phyloP scores from a whole-genome alignment of 345 rosid species.

The Populus pruinosa region DNA sequence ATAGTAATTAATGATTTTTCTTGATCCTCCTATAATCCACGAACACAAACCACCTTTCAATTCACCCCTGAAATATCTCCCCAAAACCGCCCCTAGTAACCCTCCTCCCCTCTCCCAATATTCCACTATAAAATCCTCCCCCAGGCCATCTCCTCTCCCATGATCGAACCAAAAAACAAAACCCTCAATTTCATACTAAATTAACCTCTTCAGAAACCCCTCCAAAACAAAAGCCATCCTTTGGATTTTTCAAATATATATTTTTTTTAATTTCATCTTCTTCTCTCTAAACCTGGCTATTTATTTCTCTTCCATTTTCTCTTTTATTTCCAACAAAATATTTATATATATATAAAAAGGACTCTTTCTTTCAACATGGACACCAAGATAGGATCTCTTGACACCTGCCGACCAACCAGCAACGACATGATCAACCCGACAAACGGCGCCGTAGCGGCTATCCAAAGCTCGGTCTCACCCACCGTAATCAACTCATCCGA shows the following conservation, averaged over 20 bases:
- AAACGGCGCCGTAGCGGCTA: constrained; percentile 34
- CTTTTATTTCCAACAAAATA: not conserved
- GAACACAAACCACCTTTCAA: not conserved
- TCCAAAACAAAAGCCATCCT: too few relatives aligned
- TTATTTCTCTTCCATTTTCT: not conserved
- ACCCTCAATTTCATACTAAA: not conserved
- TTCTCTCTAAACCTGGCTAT: not conserved
- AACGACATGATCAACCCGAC: constrained; percentile 39
- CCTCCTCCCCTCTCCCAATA: not conserved
- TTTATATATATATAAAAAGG: too few relatives aligned
- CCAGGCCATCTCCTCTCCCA: not conserved
- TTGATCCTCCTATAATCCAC: too few relatives aligned
- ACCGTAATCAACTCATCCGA: constrained; percentile 34
- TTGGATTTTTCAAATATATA: too few relatives aligned
- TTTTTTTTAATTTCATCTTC: too few relatives aligned
- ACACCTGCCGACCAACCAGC: constrained; percentile 33
- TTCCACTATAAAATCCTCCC: not conserved
- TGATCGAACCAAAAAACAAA: not conserved
- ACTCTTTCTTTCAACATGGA: constrained; percentile 32
- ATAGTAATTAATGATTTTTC: too few relatives aligned
- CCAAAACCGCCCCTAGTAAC: not conserved
- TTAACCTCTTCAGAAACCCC: not conserved
- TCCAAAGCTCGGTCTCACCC: constrained; percentile 31
- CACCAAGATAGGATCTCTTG: constrained; percentile 46
- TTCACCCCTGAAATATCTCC: not conserved